These are phyloP conservation scores for Colletotrichum somersetense DNA, from an alignment of 2,329 filamentous ascomycete genomes.

Conservation along the genomic window DNA sequence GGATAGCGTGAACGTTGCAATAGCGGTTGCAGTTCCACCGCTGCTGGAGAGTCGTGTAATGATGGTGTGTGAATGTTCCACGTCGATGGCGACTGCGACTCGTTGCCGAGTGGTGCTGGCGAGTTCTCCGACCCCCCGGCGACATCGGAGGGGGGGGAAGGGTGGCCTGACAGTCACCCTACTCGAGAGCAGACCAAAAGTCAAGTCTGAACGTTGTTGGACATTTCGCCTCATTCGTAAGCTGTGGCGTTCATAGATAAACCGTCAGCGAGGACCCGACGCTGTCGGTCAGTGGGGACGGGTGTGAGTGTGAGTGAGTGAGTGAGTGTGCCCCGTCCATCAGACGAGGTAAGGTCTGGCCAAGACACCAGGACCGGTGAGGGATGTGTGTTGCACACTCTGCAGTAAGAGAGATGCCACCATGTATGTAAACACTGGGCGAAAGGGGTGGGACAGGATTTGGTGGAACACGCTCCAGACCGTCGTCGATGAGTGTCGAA, in stretches of 20 bases:
- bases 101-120: background rate
- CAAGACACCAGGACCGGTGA: conserved; percentile 20
- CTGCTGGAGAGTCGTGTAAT: background rate
- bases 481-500: conserved; percentile 12
- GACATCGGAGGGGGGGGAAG: background rate
- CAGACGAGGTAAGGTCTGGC: conserved; percentile 20
- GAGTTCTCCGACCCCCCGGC: conserved; percentile 2
- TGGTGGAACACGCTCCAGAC: conserved; percentile 32
- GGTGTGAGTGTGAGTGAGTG: conserved; percentile 12
- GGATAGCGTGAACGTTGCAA: conserved; percentile 4
- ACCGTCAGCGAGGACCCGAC: conserved; percentile 1
- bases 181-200: background rate
- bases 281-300: conserved; percentile 8
- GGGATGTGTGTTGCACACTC: background rate
- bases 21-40: conserved; percentile 3
- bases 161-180: background rate
- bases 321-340: conserved; percentile 15
- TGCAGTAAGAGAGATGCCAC: background rate
- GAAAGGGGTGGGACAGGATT: background rate
- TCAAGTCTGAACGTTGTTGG: background rate
- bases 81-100: background rate
- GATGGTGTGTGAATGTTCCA: conserved; percentile 8
- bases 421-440: background rate
- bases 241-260: background rate
- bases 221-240: conserved; percentile 13